These are phyloP conservation scores for Lactuca sativa DNA, from an alignment of 129 eudicot genomes.

Conservation along the genomic window DNA sequence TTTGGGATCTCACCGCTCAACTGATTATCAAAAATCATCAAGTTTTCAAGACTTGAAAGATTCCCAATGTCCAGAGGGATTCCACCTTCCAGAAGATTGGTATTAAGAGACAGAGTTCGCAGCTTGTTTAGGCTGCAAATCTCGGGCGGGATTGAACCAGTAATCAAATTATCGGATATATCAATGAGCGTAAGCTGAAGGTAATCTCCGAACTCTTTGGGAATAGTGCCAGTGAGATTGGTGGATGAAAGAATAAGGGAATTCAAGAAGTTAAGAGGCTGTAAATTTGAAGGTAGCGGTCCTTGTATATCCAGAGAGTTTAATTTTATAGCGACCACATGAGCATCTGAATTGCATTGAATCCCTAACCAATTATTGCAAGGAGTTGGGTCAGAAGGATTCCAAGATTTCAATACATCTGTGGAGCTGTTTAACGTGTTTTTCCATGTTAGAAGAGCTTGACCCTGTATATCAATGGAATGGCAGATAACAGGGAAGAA, in stretches of 20 bases:
- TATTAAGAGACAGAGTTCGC: constrained; percentile 42
- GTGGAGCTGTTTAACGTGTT: constrained; percentile 50
- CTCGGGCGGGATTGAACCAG: constrained; percentile 73
- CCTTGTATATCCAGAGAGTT: constrained; percentile 67
- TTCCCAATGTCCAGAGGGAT: constrained; percentile 76
- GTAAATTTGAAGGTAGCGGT: constrained; percentile 71
- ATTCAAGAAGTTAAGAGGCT: constrained; percentile 46
- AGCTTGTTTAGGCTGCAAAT: constrained; percentile 59
- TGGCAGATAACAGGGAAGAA: constrained; percentile 30
- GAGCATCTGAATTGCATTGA: constrained; percentile 53
- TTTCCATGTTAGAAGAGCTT: constrained; percentile 87
- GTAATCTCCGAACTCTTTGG: constrained; percentile 77
- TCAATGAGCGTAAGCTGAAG: constrained; percentile 52
- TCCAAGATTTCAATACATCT: constrained; percentile 64
- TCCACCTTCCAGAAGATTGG: constrained; percentile 59
- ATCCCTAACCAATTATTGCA: constrained; percentile 82
- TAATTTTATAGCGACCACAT: constrained; percentile 44
- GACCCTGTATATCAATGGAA: constrained; percentile 79
- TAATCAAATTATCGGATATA: constrained; percentile 60
- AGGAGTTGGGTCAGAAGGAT: constrained; percentile 49
- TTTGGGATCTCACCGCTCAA: constrained; percentile 73
- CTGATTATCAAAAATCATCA: constrained; percentile 74
- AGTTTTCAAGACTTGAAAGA: constrained; percentile 41
- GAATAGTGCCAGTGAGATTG: constrained; percentile 78
- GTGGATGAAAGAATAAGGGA: constrained; percentile 60